These are phyloP conservation scores for Pseudocercospora fuligena DNA, from an alignment of 2,329 filamentous ascomycete genomes.

Conservation along the genomic window DNA sequence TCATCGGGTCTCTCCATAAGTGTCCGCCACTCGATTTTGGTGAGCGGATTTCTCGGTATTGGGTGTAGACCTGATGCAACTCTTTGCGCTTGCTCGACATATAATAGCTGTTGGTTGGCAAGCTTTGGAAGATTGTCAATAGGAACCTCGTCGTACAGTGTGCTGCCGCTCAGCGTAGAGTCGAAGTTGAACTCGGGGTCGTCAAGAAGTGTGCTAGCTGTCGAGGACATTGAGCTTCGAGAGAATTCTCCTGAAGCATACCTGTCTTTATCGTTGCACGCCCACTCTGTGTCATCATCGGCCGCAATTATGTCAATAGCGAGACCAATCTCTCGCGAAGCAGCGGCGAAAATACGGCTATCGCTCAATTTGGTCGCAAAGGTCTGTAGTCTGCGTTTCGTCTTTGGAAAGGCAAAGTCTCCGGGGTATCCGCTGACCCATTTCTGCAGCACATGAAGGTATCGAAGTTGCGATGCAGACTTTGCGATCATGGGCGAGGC, in stretches of 20 bases:
- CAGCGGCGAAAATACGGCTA: conserved; percentile 80
- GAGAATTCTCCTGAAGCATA: conserved; percentile 45
- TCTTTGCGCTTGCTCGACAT: conserved; percentile 78
- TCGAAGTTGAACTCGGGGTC: conserved; percentile 39
- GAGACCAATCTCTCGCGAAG: conserved; percentile 82
- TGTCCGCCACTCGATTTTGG: conserved; percentile 85
- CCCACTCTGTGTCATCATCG: conserved; percentile 93
- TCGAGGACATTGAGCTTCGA: conserved; percentile 41
- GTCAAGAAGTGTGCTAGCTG: conserved; percentile 42
- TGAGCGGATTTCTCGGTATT: conserved; percentile 69
- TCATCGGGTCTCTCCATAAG: conserved; percentile 88
- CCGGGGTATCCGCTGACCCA: conserved; percentile 92
- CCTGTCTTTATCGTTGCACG: conserved; percentile 72
- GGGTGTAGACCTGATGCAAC: conserved; percentile 76
- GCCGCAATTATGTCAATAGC: conserved; percentile 76
- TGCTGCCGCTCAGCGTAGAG: conserved; percentile 38
- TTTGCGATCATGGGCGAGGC: conserved; percentile 73
- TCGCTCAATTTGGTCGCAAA: conserved; percentile 77
- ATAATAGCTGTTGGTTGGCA: conserved; percentile 60
- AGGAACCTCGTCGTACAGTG: conserved; percentile 33
- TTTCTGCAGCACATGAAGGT: conserved; percentile 80
- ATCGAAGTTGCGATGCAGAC: conserved; percentile 79
- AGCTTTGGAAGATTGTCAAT: conserved; percentile 37
- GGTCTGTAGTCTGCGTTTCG: conserved; percentile 71
- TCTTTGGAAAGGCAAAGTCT: conserved; percentile 82